These are phyloP conservation scores for Kernera saxatilis DNA, from an alignment of 345 rosid species.

Conservation along the genomic window DNA sequence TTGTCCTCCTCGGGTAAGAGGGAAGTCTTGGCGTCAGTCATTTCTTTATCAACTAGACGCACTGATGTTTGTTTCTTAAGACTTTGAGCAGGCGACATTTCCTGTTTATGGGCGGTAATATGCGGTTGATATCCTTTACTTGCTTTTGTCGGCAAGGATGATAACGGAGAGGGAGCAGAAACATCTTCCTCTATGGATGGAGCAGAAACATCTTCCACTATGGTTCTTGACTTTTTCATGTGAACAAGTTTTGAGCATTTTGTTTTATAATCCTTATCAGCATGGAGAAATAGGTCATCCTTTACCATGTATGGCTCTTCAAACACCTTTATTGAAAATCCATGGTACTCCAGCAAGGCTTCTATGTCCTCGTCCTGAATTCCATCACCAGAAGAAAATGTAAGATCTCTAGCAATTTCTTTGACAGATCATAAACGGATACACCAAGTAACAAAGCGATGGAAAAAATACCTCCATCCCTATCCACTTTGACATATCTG, in stretches of 20 bases:
- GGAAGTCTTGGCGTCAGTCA: conserved; percentile 35
- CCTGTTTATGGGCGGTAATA: conserved; percentile 26
- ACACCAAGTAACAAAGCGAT: conserved; percentile 6
- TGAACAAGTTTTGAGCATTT: conserved; percentile 83
- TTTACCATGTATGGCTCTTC: conserved; percentile 95
- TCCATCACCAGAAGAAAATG: conserved; percentile 25
- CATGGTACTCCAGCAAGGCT: conserved; percentile 63
- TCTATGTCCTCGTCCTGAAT: conserved; percentile 77
- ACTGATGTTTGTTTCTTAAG: conserved; percentile 32
- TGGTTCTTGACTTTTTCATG: conserved; percentile 56
- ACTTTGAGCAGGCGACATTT: conserved; percentile 26
- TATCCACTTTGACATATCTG: conserved; percentile 73
- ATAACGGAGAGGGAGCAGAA: conserved; percentile 29
- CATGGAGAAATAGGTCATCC: conserved; percentile 74
- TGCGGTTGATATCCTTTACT: conserved; percentile 31
- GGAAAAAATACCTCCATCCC: conserved; percentile 71
- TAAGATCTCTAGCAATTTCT: conserved; percentile 25
- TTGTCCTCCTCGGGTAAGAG: conserved; percentile 36
- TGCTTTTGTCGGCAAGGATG: conserved; percentile 31
- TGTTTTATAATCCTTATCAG: conserved; percentile 72
- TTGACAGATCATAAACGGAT: conserved; percentile 2
- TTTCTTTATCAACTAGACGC: conserved; percentile 40
- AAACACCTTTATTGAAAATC: conserved; percentile 66
- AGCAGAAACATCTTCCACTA: conserved; percentile 60
- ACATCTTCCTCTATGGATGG: conserved; percentile 51